These are phyloP conservation scores for Pythium aquatile DNA, from an alignment of 352 stramenopile genomes.

Conservation along the genomic window DNA sequence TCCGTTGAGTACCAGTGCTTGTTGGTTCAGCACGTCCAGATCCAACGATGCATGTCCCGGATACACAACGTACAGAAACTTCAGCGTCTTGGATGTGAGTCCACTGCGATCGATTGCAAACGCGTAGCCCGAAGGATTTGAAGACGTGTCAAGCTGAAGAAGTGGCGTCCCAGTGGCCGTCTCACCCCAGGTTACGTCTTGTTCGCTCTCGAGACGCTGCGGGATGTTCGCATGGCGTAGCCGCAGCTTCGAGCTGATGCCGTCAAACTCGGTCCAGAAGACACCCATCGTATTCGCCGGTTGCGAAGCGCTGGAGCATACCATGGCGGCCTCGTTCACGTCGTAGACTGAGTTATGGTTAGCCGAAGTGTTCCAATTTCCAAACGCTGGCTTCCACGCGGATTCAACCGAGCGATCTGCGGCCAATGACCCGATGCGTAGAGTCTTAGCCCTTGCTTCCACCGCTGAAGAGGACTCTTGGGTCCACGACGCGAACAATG, in stretches of 20 bases:
- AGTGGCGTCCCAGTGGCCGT: slow-evolving; percentile 36
- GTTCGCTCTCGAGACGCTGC: slow-evolving; percentile 12
- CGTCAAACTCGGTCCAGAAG: slow-evolving; percentile 76
- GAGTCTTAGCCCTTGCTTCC: slow-evolving; percentile 2
- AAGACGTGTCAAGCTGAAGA: slow-evolving; percentile 42
- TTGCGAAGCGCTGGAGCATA: slow-evolving; percentile 37
- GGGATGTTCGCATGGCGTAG: slow-evolving; percentile 42
- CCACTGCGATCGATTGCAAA: slow-evolving; percentile 57
- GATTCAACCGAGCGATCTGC: not conserved
- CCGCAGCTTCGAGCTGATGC: slow-evolving; percentile 59
- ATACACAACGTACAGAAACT: slow-evolving; percentile 56
- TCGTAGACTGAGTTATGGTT: slow-evolving; percentile 66
- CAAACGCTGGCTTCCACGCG: slow-evolving; percentile 16
- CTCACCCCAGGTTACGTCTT: slow-evolving; percentile 36
- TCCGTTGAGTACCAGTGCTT: slow-evolving; percentile 47
- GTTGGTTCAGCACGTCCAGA: slow-evolving; percentile 42
- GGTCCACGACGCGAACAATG: slow-evolving; percentile 46
- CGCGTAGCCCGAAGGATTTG: slow-evolving; percentile 38
- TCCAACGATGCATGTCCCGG: slow-evolving; percentile 31
- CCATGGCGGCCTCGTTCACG: slow-evolving; percentile 31
- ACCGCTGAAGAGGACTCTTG: slow-evolving; percentile 22
- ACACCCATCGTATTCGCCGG: slow-evolving; percentile 29
- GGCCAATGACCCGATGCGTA: slow-evolving; percentile 17
- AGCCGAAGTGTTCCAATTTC: slow-evolving; percentile 1
- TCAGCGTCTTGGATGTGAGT: slow-evolving; percentile 32